Base-by-base conservation (phyloP, 805 yeast genomes). In the Suhomyces prunicola region DNA sequence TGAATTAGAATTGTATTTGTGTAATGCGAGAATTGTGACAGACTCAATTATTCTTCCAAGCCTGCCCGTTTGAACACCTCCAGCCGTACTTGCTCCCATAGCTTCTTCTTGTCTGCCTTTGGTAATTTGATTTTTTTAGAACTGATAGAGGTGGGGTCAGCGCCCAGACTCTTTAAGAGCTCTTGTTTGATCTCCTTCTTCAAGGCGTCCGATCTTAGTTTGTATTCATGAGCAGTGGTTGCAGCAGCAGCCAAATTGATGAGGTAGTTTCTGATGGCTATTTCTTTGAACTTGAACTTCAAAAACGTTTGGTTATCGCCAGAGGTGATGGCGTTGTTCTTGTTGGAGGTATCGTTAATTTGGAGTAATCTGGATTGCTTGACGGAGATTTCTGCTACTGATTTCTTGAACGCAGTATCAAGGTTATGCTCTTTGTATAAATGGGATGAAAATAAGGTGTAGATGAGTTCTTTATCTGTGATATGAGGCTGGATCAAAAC, bases 201-300 rank as follows among this genome's bases (percentile, higher is more conserved):
- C 46, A 74, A 51, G 10, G 64, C 68, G 50, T 72, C 76, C 3
- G 71, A 54, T 56, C 71, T 70, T 46, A 72, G 57, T 55, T 78
- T 74, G 60, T 77, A 80, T 58, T 80, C 84, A 54, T 76, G 72
- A 6, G 81, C 77, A 0, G 84, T 80, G 44, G 82, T 79, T 6
- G 82, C 78, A 4, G 84, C 84, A 10, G 82, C 84, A 10, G 82
- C 76, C 51, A 80, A 64, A 61, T 80, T 80, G n/a, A 80, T 69
- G 52, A 80, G 67, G 55, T 77, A 80, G 63, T 80, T 79, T 49
- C 82, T 61, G 29, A 80, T 61, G 4, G 83, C 82, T 24, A 78
- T 71, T 48, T 74, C 74, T 61, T 73, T 76, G 51, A 68, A 77
- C 47, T 72, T 68, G 54, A 73, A 68, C 45, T 65, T 63, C 50